Evolutionary conservation across 2,329 filamentous ascomycete species (phyloP).

Genomic region (Nakataea oryzae): DNA sequence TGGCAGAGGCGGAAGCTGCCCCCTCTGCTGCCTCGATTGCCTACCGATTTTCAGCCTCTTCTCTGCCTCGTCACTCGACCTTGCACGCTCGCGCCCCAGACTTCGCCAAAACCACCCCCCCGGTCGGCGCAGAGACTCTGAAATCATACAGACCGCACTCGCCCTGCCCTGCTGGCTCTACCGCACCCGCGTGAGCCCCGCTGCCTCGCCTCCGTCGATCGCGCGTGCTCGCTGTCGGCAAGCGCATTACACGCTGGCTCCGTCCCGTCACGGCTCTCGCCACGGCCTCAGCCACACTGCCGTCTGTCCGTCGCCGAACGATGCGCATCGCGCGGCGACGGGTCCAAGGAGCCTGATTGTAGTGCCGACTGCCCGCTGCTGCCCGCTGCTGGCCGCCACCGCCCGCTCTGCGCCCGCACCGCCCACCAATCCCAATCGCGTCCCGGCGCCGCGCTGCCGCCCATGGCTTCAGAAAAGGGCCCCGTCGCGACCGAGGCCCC

Average conservation of each 20-base stretch:
- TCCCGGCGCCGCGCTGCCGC: slow-evolving; percentile 10
- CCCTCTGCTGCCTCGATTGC: not conserved
- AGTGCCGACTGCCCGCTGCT: not conserved
- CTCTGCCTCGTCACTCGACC: not conserved
- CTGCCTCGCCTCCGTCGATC: not conserved
- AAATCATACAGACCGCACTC: not conserved
- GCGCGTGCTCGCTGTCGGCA: not conserved
- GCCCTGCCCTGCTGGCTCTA: not conserved
- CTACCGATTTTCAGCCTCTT: no score
- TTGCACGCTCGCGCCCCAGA: not conserved
- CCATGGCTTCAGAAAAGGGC: slow-evolving; percentile 45
- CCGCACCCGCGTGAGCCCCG: not conserved
- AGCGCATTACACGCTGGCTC: slow-evolving; percentile 1
- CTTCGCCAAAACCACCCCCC: not conserved
- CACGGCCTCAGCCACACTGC: slow-evolving; percentile 21
- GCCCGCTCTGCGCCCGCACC: not conserved
- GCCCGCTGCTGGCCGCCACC: not conserved
- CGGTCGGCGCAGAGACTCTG: not conserved
- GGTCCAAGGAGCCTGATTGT: not conserved
- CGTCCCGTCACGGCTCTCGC: slow-evolving; percentile 16
- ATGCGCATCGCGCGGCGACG: slow-evolving; percentile 9
- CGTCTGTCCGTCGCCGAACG: slow-evolving; percentile 12
- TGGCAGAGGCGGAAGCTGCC: no score
- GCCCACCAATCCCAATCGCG: not conserved
- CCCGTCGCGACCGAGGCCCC: slow-evolving; percentile 41